Evolutionary conservation across 331 rosid genomes (phyloP).

Genomic region (Quercus phellos): DNA sequence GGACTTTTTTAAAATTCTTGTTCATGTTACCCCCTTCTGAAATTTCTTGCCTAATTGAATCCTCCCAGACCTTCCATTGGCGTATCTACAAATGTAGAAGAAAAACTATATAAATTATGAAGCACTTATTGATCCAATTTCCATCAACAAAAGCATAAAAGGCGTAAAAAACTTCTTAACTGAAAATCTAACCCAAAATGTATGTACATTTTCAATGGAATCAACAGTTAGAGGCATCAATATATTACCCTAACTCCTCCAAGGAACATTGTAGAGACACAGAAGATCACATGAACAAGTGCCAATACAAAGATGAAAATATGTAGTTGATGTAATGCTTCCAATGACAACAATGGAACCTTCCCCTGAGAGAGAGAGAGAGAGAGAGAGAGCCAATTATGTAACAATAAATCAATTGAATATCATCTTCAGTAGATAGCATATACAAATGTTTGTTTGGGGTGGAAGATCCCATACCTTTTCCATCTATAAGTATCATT

Average conservation of each 20-base stretch:
- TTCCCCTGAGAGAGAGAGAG: conserved; percentile 49
- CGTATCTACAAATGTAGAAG: conserved; percentile 42
- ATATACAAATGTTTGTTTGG: too few species aligned
- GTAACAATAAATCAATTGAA: background rate
- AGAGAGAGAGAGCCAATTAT: background rate
- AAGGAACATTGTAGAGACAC: conserved; percentile 75
- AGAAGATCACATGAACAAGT: conserved; percentile 69
- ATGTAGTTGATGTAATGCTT: conserved; percentile 88
- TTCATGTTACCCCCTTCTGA: conserved; percentile 15
- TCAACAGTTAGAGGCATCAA: background rate
- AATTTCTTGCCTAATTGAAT: background rate
- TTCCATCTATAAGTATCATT: too few species aligned
- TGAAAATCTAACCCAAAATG: background rate
- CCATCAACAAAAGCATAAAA: background rate
- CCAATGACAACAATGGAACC: conserved; percentile 66
- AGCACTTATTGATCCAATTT: background rate
- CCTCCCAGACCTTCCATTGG: conserved; percentile 78
- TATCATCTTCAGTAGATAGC: background rate
- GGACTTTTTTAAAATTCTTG: conserved; percentile 13
- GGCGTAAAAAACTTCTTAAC: background rate
- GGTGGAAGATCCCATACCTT: too few species aligned
- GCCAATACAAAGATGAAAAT: conserved; percentile 89
- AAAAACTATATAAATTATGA: conserved; percentile 15
- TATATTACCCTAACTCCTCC: conserved; percentile 59
- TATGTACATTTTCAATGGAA: background rate